These are phyloP conservation scores for Naegleria fowleri DNA, from an alignment of 208 protist genomes.

Conservation along the genomic window DNA sequence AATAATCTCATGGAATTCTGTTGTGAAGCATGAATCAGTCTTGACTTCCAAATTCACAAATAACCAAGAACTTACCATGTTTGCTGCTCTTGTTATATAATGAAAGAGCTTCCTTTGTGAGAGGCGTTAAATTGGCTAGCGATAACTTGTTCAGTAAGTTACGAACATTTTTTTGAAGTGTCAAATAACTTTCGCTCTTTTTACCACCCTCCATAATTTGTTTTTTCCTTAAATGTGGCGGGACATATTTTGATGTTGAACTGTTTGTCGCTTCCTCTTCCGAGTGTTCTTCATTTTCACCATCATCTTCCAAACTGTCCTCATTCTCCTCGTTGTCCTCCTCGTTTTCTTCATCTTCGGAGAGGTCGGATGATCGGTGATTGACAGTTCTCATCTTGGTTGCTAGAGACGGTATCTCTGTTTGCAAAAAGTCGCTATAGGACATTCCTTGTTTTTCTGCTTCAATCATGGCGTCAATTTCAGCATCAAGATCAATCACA, in stretches of 20 bases:
- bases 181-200: neutral
- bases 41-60: too few relatives aligned
- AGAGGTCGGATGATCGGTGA: neutral
- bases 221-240: neutral
- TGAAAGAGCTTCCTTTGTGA: neutral
- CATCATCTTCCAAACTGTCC: neutral
- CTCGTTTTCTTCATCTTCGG: neutral
- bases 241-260: neutral
- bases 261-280: neutral
- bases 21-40: too few relatives aligned
- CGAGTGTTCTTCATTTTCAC: neutral
- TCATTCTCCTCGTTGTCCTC: neutral
- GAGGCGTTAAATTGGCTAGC: neutral
- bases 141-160: neutral
- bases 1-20: constrained; percentile 1
- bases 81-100: neutral
- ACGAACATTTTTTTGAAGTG: neutral
- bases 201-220: neutral
- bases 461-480: neutral
- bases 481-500: neutral
- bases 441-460: neutral
- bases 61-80: neutral
- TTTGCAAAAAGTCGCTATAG: neutral
- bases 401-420: neutral
- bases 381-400: neutral